A percentile compares a stretch with the other conserved stretches of the same genome.
Evolutionary conservation across 2,329 filamentous ascomycete genomes (phyloP).

Genomic region (Stemphylium beticola): DNA sequence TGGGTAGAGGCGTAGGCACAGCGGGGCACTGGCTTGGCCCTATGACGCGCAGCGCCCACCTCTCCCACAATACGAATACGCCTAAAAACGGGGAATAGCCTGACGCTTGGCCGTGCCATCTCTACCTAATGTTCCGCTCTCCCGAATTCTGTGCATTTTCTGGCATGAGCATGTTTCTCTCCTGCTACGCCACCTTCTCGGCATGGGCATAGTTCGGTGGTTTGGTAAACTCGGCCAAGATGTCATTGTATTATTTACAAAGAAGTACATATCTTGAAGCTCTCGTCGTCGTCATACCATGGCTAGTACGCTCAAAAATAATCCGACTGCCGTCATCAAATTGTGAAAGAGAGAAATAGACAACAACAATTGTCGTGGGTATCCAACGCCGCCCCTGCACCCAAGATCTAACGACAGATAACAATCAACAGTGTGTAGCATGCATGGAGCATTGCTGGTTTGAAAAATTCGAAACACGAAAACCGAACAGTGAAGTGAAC

Average conservation of each 20-base stretch:
- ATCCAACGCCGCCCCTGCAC: slow-evolving; percentile 36
- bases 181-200: neutral
- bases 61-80: slow-evolving; percentile 3
- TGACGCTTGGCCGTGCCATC: slow-evolving; percentile 5
- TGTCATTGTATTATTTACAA: slow-evolving; percentile 28
- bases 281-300: slow-evolving; percentile 18
- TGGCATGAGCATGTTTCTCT: neutral
- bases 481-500: slow-evolving; percentile 6
- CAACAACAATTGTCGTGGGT: slow-evolving; percentile 29
- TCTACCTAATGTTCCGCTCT: neutral
- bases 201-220: neutral
- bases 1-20: slow-evolving; percentile 14
- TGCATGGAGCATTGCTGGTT: slow-evolving; percentile 17
- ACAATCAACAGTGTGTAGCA: slow-evolving; percentile 1
- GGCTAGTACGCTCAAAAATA: slow-evolving; percentile 6
- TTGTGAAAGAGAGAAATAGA: slow-evolving; percentile 21
- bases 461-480: slow-evolving; percentile 4
- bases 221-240: slow-evolving; percentile 10
- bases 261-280: slow-evolving; percentile 10
- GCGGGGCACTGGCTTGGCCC: slow-evolving; percentile 28
- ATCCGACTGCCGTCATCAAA: slow-evolving; percentile 14
- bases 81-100: neutral
- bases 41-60: slow-evolving; percentile 30
- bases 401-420: slow-evolving; percentile 17
- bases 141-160: neutral